phyloP scores from a whole-genome alignment of 305 asterid species.

The Withania somnifera region DNA sequence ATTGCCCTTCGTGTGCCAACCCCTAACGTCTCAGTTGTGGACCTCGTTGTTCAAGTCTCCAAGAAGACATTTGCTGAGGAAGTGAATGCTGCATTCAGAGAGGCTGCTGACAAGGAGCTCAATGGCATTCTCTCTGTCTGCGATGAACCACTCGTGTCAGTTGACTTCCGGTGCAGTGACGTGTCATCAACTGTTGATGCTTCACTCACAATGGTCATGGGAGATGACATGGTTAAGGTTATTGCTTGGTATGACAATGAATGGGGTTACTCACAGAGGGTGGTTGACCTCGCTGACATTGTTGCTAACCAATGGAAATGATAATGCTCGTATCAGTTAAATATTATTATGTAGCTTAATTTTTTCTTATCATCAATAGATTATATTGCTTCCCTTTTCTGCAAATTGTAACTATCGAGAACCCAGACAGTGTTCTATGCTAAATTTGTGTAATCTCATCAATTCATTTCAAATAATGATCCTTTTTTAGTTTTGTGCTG shows the following conservation, averaged over 20 bases:
- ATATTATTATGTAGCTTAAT: too few relatives aligned
- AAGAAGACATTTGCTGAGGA: conserved; percentile 93
- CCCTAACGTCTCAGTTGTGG: conserved; percentile 85
- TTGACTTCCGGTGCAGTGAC: conserved; percentile 80
- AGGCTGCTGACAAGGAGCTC: conserved; percentile 62
- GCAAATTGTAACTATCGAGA: too few relatives aligned
- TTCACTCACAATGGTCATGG: conserved; percentile 90
- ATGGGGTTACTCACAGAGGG: conserved; percentile 98
- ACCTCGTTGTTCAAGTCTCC: conserved; percentile 88
- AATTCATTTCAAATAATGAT: too few relatives aligned
- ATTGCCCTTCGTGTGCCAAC: conserved; percentile 97
- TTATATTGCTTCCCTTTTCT: too few relatives aligned
- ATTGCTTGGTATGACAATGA: conserved; percentile 98
- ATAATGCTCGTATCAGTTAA: too few relatives aligned
- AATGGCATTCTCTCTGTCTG: conserved; percentile 66
- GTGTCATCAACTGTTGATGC: conserved; percentile 81
- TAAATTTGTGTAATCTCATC: too few relatives aligned
- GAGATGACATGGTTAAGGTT: conserved; percentile 97
- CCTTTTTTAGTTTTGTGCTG: too few relatives aligned
- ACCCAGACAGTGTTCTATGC: too few relatives aligned
- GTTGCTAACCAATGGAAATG: conserved; percentile 90
- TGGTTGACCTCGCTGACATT: conserved; percentile 92
- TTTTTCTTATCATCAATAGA: too few relatives aligned
- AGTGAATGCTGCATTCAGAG: conserved; percentile 85
- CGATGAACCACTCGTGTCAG: conserved; percentile 84